Conservation (phyloP, 257 asterid genomes). For the Gardenia jasminoides region DNA sequence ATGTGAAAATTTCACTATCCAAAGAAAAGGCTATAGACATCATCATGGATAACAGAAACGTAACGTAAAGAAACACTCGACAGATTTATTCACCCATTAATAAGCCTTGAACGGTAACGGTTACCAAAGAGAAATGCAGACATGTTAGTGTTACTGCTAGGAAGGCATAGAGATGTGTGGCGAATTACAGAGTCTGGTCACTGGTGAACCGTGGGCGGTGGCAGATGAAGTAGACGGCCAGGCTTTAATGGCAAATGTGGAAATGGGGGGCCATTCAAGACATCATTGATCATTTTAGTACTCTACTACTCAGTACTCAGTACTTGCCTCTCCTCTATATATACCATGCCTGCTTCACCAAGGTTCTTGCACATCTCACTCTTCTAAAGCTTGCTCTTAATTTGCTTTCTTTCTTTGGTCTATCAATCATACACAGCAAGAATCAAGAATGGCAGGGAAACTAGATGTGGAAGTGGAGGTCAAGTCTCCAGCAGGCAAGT, state of each 20-base stretch:
- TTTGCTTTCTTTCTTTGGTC: neutral
- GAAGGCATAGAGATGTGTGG: no score
- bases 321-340: conserved; percentile 8
- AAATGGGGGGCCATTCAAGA: neutral
- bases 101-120: neutral
- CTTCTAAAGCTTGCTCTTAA: neutral
- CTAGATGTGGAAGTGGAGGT: conserved; percentile 64
- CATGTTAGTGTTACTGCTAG: neutral
- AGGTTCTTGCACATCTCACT: conserved; percentile 9
- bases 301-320: neutral
- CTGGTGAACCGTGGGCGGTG: conserved; percentile 4
- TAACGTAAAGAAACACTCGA: neutral
- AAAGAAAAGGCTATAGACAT: neutral
- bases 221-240: conserved; percentile 16
- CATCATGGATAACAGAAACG: neutral
- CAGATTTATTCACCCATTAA: conserved; percentile 10
- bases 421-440: no score
- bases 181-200: no score
- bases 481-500: conserved; percentile 48
- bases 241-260: neutral
- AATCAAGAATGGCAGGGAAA: conserved; percentile 50
- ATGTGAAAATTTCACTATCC: no score
- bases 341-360: neutral
- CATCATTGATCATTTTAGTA: no score
- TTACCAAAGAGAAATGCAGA: neutral